phyloP scores from a whole-genome alignment of 495 filamentous ascomycete genomes.

The Bombardia bombarda region DNA sequence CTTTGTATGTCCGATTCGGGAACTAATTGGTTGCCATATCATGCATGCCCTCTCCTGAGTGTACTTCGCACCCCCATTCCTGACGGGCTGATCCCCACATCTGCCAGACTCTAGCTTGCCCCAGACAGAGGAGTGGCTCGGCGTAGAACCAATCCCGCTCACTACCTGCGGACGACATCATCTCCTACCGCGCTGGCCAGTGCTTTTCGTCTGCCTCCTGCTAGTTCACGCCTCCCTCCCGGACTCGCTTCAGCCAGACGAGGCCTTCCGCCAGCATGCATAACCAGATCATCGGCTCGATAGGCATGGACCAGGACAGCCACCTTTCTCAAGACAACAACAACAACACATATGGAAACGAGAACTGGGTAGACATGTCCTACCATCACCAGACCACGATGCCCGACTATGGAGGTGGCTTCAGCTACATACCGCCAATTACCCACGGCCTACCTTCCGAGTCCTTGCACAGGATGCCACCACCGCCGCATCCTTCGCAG shows the following conservation, averaged over 20 bases:
- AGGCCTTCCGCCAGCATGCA: conserved; percentile 35
- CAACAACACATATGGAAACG: conserved; percentile 23
- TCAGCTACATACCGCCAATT: conserved; percentile 33
- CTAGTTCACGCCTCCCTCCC: conserved; percentile 20
- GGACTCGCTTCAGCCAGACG: conserved; percentile 20
- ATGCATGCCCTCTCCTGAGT: conserved; percentile 24
- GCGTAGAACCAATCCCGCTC: conserved; percentile 9
- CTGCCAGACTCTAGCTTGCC: conserved; percentile 10
- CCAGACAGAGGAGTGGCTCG: conserved; percentile 16
- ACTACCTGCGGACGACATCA: conserved; percentile 11
- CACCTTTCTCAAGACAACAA: conserved; percentile 39
- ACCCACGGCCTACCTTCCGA: conserved; percentile 39
- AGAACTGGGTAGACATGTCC: conserved; percentile 39
- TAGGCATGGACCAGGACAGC: conserved; percentile 41
- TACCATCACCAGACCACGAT: conserved; percentile 39
- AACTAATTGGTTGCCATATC: conserved; percentile 23
- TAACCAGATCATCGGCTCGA: conserved; percentile 40
- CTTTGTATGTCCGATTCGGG: conserved; percentile 19
- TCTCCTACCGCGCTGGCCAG: conserved; percentile 31
- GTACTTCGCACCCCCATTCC: conserved; percentile 16
- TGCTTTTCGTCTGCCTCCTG: conserved; percentile 11
- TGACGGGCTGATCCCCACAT: conserved; percentile 18
- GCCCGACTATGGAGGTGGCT: conserved; percentile 35
- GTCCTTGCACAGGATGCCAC: conserved; percentile 35
- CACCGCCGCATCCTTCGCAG: conserved; percentile 30